Base-by-base conservation (phyloP, 2,329 filamentous ascomycete species). In the Xylariales sp. region DNA sequence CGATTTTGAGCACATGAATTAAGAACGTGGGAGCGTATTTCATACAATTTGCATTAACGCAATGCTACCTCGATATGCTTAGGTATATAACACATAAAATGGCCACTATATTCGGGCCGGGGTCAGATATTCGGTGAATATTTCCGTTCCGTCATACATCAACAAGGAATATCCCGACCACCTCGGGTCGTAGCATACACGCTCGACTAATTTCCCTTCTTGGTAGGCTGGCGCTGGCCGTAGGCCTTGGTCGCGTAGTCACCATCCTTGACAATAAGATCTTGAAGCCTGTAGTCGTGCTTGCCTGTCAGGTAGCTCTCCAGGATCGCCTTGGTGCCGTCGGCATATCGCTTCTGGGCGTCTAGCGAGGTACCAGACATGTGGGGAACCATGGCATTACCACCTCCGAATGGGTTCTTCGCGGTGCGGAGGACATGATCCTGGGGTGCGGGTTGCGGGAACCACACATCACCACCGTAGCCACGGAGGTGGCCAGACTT, bases 331-430 rank as follows among this genome's bases (percentile, higher is more conserved):
- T 96, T 95, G 66, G 81, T 86, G 57, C 89, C 89, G 51, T 83
- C 74, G 58, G 89, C 88, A 63, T 95, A 95, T 52, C 89, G 82
- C 71, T 88, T 84, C 78, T 98, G 93, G 45, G 93, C 93, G 63
- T 98, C 93, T 62, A 98, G 84, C n/a, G 90, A 95, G 45, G 91
- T 97, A 63, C 93, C 93, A 10, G 89, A 95, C 88, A 97, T 95
- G 82, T 97, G 93, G 43, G 93, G 88, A 46, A 96, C 90, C 87
- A 93, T 98, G 71, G 90, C 93, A 72, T 97, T 97, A 63, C 93
- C 93, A 61, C 91, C 93, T 55, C 90, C 91, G 76, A 88, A 95
- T 63, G 87, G 86, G 79, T 91, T 93, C 79, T 90, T 84, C 65
- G 88, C 91, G 64, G 84, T 86, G 64, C 93, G 89, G 60, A 98